Evolutionary conservation across 345 rosid genomes (phyloP).

Genomic region (Carallia brachiata): DNA sequence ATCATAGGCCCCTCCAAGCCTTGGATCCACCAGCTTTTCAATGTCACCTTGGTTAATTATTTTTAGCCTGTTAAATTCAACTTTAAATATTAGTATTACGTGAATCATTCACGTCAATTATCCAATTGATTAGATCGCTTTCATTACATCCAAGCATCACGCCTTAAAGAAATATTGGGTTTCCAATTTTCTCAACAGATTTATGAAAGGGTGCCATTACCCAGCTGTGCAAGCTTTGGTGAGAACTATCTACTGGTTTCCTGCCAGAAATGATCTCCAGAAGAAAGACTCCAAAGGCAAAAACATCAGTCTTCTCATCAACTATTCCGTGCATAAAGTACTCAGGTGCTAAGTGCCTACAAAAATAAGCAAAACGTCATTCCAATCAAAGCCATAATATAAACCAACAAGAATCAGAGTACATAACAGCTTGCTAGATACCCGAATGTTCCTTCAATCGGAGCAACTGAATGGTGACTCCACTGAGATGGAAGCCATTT

Average conservation of each 20-base stretch:
- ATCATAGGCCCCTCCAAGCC: conserved; percentile 63
- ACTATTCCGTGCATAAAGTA: conserved; percentile 95
- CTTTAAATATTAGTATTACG: background rate
- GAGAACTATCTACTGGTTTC: conserved; percentile 84
- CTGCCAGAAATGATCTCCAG: conserved; percentile 86
- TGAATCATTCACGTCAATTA: background rate
- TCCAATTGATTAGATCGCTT: no score
- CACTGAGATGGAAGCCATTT: conserved; percentile 99
- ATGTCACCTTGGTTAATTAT: conserved; percentile 59
- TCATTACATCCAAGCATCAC: no score
- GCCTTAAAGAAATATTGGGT: no score
- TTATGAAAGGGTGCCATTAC: conserved; percentile 33
- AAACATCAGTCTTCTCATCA: conserved; percentile 96
- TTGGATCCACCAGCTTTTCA: conserved; percentile 72
- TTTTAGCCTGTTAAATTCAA: conserved; percentile 54
- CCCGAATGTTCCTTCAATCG: conserved; percentile 99
- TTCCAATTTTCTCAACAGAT: no score
- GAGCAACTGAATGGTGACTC: conserved; percentile 97
- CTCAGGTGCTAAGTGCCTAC: conserved; percentile 92
- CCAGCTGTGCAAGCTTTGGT: conserved; percentile 91
- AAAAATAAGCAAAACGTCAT: background rate
- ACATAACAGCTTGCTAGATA: conserved; percentile 11
- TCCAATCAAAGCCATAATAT: background rate
- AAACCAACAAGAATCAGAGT: no score
- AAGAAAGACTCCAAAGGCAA: conserved; percentile 90